Conservation (phyloP, 805 yeast genomes). For the Nakazawaea ernobii region DNA sequence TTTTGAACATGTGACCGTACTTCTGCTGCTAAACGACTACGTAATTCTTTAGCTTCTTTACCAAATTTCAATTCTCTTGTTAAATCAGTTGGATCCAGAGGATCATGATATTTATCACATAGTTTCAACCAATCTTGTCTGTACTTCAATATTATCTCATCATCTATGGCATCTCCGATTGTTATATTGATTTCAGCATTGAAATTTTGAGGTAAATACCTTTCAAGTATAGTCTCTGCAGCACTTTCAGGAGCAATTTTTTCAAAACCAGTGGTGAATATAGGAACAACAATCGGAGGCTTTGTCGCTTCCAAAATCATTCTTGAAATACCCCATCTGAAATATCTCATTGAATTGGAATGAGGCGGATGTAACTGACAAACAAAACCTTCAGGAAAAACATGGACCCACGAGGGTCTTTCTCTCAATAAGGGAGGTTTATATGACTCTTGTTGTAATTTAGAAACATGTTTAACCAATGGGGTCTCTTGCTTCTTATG, state of each 20-base stretch:
- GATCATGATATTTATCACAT: constrained; percentile 49
- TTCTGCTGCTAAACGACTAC: constrained; percentile 66
- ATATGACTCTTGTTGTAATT: constrained; percentile 27
- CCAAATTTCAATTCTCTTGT: constrained; percentile 60
- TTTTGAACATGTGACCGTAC: constrained; percentile 57
- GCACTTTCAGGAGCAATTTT: constrained; percentile 76
- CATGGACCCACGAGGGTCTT: constrained; percentile 84
- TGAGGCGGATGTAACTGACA: constrained; percentile 78
- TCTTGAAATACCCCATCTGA: constrained; percentile 93
- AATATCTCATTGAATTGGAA: constrained; percentile 84
- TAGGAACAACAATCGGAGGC: constrained; percentile 84
- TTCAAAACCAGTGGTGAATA: constrained; percentile 82
- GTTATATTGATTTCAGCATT: constrained; percentile 65
- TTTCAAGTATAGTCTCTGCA: constrained; percentile 46
- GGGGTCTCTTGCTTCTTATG: background rate
- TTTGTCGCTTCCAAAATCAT: constrained; percentile 74
- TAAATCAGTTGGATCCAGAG: constrained; percentile 49
- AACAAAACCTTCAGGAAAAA: constrained; percentile 93
- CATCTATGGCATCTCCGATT: constrained; percentile 69
- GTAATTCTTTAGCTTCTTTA: constrained; percentile 52
- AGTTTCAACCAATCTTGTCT: constrained; percentile 67
- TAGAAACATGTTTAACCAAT: constrained; percentile 11
- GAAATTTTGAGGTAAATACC: constrained; percentile 55
- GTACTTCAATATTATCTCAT: constrained; percentile 48
- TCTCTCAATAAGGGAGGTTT: constrained; percentile 53